phyloP scores from a whole-genome alignment of 345 rosid species.

The Lumnitzera racemosa region DNA sequence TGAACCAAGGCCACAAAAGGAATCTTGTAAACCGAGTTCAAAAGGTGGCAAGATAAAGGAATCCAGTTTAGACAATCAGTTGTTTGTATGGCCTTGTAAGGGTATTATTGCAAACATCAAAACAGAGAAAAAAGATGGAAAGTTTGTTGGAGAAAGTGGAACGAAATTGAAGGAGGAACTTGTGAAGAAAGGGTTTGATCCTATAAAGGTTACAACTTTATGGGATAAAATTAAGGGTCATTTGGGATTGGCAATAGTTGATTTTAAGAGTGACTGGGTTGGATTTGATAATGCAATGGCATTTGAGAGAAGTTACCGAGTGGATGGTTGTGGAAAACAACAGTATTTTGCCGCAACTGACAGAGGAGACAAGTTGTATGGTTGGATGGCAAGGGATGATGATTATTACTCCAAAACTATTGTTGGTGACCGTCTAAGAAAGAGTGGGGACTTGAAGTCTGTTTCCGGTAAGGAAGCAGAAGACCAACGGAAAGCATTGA shows the following conservation, averaged over 20 bases:
- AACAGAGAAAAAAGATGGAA: slow-evolving; percentile 28
- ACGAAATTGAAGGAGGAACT: slow-evolving; percentile 40
- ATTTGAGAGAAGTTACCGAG: slow-evolving; percentile 43
- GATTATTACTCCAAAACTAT: slow-evolving; percentile 29
- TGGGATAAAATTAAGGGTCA: slow-evolving; percentile 42
- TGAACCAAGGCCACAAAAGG: neutral
- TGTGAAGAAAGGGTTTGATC: slow-evolving; percentile 46
- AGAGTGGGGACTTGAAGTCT: slow-evolving; percentile 51
- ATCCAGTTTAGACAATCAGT: neutral
- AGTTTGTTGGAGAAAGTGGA: slow-evolving; percentile 52
- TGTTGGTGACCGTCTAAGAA: slow-evolving; percentile 37
- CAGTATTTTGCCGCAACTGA: slow-evolving; percentile 24
- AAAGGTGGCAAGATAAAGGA: neutral
- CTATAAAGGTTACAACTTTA: slow-evolving; percentile 46
- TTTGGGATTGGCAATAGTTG: slow-evolving; percentile 61
- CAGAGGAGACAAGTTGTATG: slow-evolving; percentile 35
- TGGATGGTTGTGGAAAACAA: slow-evolving; percentile 34
- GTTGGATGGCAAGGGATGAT: slow-evolving; percentile 64
- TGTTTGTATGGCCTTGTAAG: slow-evolving; percentile 62
- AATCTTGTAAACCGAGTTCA: neutral
- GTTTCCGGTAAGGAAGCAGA: slow-evolving; percentile 38
- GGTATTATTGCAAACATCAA: slow-evolving; percentile 64
- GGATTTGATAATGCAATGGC: slow-evolving; percentile 50
- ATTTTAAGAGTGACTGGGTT: slow-evolving; percentile 48
- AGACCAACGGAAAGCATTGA: slow-evolving; percentile 27